These are phyloP conservation scores for Leccinum fuscescens DNA, from an alignment of 1,284 basidiomycete species.

Conservation along the genomic window DNA sequence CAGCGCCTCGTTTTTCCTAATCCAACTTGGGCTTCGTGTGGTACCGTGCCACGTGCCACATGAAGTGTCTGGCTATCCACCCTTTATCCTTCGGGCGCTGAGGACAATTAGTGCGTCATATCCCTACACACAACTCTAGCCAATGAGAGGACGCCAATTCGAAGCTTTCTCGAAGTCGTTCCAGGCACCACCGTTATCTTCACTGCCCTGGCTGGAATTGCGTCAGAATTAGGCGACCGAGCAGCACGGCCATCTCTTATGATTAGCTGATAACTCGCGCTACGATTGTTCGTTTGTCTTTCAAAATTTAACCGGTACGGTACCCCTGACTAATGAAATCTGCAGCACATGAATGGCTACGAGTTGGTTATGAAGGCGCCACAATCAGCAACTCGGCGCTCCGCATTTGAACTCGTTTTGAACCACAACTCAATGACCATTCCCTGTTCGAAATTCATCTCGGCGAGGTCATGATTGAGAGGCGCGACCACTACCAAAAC, in stretches of 20 bases:
- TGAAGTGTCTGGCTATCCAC: too few species aligned
- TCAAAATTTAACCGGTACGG: background rate
- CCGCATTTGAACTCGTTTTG: background rate
- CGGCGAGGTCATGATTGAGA: background rate
- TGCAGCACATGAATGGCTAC: constrained; percentile 4
- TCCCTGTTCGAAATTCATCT: background rate
- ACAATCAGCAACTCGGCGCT: background rate
- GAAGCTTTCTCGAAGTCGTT: background rate
- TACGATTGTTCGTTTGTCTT: background rate
- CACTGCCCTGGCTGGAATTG: background rate
- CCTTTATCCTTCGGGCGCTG: too few species aligned
- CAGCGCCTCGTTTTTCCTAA: too few species aligned
- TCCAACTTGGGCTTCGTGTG: too few species aligned
- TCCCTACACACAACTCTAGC: background rate
- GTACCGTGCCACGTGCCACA: too few species aligned
- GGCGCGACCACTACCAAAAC: background rate
- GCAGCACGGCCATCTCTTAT: background rate
- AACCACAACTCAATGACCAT: background rate
- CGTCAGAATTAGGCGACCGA: background rate
- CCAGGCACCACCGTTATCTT: background rate
- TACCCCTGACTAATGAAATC: constrained; percentile 1
- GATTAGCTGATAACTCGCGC: background rate
- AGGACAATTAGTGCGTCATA: background rate
- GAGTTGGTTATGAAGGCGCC: background rate
- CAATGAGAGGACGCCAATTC: constrained; percentile 11